Evolutionary conservation across 2,329 filamentous ascomycete species (phyloP), one percentile per base, ranked within the genome.

Genomic region (Exophiala calicioides): DNA sequence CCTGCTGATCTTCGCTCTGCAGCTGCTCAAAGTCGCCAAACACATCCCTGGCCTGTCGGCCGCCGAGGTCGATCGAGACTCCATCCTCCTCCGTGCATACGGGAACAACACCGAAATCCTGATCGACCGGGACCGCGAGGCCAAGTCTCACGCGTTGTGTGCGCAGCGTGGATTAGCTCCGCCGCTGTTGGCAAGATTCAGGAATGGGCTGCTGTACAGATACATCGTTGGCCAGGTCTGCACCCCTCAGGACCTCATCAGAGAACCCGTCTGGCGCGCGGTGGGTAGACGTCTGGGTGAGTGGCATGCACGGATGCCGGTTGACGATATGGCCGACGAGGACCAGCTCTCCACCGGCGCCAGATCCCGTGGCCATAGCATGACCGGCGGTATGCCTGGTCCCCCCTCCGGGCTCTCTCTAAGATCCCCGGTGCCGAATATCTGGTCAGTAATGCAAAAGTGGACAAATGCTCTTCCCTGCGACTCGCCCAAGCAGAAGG

Each of bases 401-500:
- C n/a, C 29, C 5, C 16, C 36, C 19, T 53, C 51, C n/a, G 51
- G 51, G 27, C 34, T 45, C 35, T 40, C 81, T 16, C 81, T 81
- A 34, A 81, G 81, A 51, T 88, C 85, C 62, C 83, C 84, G 4
- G 76, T 81, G n/a, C 88, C 90, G 13, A 96, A 94, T 65, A 73
- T 95, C 45, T 98, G 93, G 93, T 89, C 88, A 5, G 90, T 94
- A 24, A 86, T 96, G 79, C 89, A 95, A 66, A 94, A 90, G 70
- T 98, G 93, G 93, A 89, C 96, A 47, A 73, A 85, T 58, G 91
- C 88, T 29, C 75, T 98, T 53, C 90, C 93, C 9, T 81, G 77
- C 41, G 75, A 77, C 45, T 93, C 85, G 4, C 80, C 84, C 24
- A 76, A 79, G 44, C 81, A 95, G 65, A 78, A 78, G 50, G 68